Conservation (phyloP, 768 basidiomycete genomes). For the Leccinum boreale region DNA sequence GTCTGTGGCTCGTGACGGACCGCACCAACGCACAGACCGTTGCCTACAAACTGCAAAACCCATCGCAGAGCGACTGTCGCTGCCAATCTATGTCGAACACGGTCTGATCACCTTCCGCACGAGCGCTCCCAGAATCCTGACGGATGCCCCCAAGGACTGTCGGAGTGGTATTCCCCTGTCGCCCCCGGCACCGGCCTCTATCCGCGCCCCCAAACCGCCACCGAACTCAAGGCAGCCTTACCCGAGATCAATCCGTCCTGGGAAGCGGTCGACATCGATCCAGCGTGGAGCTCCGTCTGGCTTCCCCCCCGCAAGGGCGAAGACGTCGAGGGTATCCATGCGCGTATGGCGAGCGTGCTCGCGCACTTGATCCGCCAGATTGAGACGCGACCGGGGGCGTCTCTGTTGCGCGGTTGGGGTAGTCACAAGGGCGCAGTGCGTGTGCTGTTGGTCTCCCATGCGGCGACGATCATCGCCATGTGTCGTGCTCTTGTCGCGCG, state of each 20-base stretch:
- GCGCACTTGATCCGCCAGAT: slow-evolving; percentile 48
- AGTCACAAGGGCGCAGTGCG: slow-evolving; percentile 42
- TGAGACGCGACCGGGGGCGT: slow-evolving; percentile 38
- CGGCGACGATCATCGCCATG: slow-evolving; percentile 70
- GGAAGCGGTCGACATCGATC: slow-evolving; percentile 59
- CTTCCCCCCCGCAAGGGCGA: slow-evolving; percentile 76
- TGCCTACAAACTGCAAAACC: slow-evolving; percentile 80
- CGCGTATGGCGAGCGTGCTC: slow-evolving; percentile 53
- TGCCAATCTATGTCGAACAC: slow-evolving; percentile 79
- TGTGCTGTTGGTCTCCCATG: slow-evolving; percentile 65
- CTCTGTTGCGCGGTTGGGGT: background rate
- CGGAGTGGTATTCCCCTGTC: slow-evolving; percentile 80
- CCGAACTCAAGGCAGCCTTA: slow-evolving; percentile 49
- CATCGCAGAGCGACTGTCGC: slow-evolving; percentile 50
- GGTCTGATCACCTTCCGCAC: slow-evolving; percentile 39
- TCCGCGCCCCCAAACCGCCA: slow-evolving; percentile 64
- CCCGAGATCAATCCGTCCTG: slow-evolving; percentile 62
- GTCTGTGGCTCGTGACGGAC: background rate
- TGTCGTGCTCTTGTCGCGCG: slow-evolving; percentile 56
- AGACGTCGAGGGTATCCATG: slow-evolving; percentile 56
- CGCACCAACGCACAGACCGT: slow-evolving; percentile 51
- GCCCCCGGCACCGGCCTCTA: slow-evolving; percentile 65
- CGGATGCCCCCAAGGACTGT: slow-evolving; percentile 43
- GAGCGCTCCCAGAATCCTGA: background rate
- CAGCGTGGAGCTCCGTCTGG: slow-evolving; percentile 61